phyloP scores from a whole-genome alignment of 176 grass and related monocot genomes.

The Thalia dealbata region DNA sequence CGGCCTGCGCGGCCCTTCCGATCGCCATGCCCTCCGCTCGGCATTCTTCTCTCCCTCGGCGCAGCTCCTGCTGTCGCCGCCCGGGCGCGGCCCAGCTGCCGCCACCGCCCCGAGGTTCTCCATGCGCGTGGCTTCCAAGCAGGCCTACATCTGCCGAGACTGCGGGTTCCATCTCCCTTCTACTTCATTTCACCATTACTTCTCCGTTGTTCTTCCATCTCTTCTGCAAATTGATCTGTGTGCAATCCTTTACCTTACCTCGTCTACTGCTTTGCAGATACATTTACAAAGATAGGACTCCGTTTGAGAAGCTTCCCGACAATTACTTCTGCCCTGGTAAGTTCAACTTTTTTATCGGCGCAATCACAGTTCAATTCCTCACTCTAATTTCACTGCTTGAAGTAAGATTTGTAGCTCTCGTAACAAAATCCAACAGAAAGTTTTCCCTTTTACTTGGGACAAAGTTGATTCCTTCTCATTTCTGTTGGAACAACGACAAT shows the following conservation, averaged over 20 bases:
- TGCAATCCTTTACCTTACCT: background rate
- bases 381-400: too few species aligned
- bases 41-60: conserved; percentile 30
- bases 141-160: conserved; percentile 89
- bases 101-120: conserved; percentile 37
- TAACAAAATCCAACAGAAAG: too few species aligned
- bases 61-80: conserved; percentile 21
- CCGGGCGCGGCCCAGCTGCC: conserved; percentile 1
- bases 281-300: conserved; percentile 81
- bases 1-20: conserved; percentile 8
- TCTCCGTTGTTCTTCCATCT: background rate
- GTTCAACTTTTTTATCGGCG: background rate
- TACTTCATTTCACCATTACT: background rate
- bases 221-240: background rate
- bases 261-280: conserved; percentile 34
- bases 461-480: too few species aligned
- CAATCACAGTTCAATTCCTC: too few species aligned
- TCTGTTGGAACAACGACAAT: too few species aligned
- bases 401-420: too few species aligned
- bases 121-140: conserved; percentile 61
- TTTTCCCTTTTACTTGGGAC: too few species aligned
- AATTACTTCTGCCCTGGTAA: conserved; percentile 91
- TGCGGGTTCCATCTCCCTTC: conserved; percentile 42
- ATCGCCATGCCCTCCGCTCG: conserved; percentile 30
- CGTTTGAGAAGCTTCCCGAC: conserved; percentile 76